These are phyloP conservation scores for Pugionium dolabratum DNA, from an alignment of 345 rosid species.

Conservation along the genomic window DNA sequence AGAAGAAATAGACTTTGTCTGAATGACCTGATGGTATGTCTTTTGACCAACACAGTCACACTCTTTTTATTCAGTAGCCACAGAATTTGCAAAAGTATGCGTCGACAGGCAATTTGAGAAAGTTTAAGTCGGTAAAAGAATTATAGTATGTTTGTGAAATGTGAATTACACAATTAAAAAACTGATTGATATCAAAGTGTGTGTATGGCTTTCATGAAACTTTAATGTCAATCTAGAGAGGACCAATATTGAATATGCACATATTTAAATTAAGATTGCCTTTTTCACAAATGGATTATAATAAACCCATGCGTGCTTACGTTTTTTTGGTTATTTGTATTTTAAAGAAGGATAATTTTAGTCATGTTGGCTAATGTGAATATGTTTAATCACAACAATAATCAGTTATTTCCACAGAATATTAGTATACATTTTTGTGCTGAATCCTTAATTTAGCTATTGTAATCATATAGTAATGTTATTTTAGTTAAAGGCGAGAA, in stretches of 20 bases:
- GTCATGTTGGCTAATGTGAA: too few relatives aligned
- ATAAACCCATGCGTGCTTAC: conserved; percentile 32
- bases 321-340: conserved; percentile 8
- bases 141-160: not conserved
- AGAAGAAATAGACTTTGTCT: conserved; percentile 31
- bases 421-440: too few relatives aligned
- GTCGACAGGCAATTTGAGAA: conserved; percentile 7
- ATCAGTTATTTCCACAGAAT: too few relatives aligned
- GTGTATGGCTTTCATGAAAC: too few relatives aligned
- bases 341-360: conserved; percentile 17
- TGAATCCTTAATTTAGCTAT: too few relatives aligned
- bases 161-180: not conserved
- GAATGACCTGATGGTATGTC: conserved; percentile 35
- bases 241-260: conserved; percentile 22
- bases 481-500: conserved; percentile 13
- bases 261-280: conserved; percentile 1
- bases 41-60: conserved; percentile 42
- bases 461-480: not conserved
- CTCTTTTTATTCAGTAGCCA: conserved; percentile 18
- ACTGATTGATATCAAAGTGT: too few relatives aligned
- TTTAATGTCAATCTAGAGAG: not conserved
- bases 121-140: conserved; percentile 11
- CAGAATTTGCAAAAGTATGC: not conserved
- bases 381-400: too few relatives aligned
- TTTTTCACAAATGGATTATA: conserved; percentile 27